Percentiles rank a stretch among this genome's conserved stretches.
phyloP scores from a whole-genome alignment of 2,329 filamentous ascomycete species.

The Orbilia quercus region DNA sequence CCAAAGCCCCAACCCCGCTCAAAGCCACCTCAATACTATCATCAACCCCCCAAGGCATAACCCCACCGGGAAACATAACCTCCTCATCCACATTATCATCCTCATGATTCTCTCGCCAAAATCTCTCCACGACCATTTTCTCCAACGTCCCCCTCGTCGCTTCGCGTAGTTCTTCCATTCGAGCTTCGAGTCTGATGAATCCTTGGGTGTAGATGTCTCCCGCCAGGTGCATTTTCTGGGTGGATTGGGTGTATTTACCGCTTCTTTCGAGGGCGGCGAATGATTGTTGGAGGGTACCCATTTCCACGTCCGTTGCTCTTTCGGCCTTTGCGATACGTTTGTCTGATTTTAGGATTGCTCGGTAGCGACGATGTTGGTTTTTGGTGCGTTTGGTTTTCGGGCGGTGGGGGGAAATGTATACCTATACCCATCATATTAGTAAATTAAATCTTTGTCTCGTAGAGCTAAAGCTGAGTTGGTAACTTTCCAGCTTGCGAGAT shows the following conservation, averaged over 20 bases:
- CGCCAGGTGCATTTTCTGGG: background rate
- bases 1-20: conserved; percentile 23
- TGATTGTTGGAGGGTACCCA: background rate
- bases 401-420: no score
- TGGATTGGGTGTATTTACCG: background rate
- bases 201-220: background rate
- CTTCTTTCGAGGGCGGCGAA: background rate
- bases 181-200: conserved; percentile 2
- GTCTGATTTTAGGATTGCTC: conserved; percentile 5
- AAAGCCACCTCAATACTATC: conserved; percentile 19
- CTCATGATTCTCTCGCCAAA: conserved; percentile 4
- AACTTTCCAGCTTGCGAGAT: no score
- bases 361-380: conserved; percentile 4
- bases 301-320: conserved; percentile 11
- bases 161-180: conserved; percentile 2
- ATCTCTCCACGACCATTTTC: conserved; percentile 10
- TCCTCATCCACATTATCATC: background rate
- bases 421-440: background rate
- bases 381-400: conserved; percentile 3
- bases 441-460: no score
- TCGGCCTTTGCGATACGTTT: conserved; percentile 11
- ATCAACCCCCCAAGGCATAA: conserved; percentile 9
- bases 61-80: background rate
- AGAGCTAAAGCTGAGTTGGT: no score
- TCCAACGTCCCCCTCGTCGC: conserved; percentile 10